Percentiles rank a stretch among this genome's conserved stretches.
phyloP scores from a whole-genome alignment of 129 eudicot species.

The Lactuca sativa region DNA sequence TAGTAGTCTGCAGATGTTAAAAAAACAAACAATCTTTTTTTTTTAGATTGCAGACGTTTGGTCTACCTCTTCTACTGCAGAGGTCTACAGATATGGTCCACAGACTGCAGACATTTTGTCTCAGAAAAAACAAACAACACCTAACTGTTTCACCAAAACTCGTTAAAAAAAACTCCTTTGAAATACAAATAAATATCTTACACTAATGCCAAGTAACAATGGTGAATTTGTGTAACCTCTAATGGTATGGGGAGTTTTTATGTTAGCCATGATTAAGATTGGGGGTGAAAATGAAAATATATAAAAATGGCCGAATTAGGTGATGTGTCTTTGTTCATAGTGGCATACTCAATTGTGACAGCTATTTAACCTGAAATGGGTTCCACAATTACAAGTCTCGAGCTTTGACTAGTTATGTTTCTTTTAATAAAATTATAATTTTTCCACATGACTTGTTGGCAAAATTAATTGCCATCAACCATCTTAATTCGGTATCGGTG shows the following conservation, averaged over 20 bases:
- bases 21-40: too few relatives aligned
- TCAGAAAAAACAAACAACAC: too few relatives aligned
- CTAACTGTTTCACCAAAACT: too few relatives aligned
- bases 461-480: constrained; percentile 28
- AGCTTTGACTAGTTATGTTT: constrained; percentile 26
- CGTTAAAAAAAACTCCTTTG: neutral
- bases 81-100: too few relatives aligned
- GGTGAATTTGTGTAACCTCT: constrained; percentile 2
- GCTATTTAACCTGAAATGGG: constrained; percentile 42
- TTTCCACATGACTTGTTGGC: constrained; percentile 22
- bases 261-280: neutral
- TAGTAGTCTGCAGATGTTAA: too few relatives aligned
- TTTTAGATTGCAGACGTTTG: too few relatives aligned
- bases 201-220: neutral
- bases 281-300: constrained; percentile 6
- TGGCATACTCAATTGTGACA: constrained; percentile 48
- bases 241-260: neutral
- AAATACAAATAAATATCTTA: neutral
- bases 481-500: constrained; percentile 1
- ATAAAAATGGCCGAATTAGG: constrained; percentile 15
- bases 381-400: constrained; percentile 28
- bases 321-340: constrained; percentile 38
- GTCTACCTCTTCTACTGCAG: too few relatives aligned
- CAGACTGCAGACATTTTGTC: too few relatives aligned
- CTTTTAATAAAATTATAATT: neutral